Conservation (phyloP, 257 asterid genomes). For the Cordia subcordata region DNA sequence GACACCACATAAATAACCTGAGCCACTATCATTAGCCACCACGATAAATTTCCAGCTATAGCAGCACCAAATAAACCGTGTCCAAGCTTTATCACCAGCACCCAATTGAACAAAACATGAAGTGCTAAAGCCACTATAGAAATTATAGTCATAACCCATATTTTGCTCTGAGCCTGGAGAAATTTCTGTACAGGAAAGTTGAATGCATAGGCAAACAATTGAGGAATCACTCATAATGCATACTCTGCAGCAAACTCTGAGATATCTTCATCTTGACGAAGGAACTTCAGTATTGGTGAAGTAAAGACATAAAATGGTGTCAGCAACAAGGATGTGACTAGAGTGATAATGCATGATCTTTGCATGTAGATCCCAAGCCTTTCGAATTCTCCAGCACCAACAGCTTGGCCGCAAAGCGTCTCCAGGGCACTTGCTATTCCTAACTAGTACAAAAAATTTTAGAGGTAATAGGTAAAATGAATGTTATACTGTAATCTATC, state of each 20-base stretch:
- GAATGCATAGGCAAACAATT: conserved; percentile 65
- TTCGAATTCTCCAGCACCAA: conserved; percentile 58
- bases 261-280: conserved; percentile 39
- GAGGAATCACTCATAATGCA: conserved; percentile 70
- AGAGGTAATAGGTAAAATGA: no score
- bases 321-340: conserved; percentile 38
- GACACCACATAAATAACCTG: conserved; percentile 63
- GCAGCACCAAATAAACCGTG: conserved; percentile 79
- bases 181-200: conserved; percentile 78
- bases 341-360: conserved; percentile 67
- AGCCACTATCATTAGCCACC: conserved; percentile 76
- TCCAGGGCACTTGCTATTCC: conserved; percentile 97
- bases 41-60: conserved; percentile 65
- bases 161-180: conserved; percentile 80
- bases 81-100: conserved; percentile 42
- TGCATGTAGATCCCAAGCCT: conserved; percentile 76
- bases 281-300: conserved; percentile 38
- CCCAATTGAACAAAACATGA: conserved; percentile 70
- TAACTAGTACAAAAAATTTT: conserved; percentile 31
- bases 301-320: conserved; percentile 62
- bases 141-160: conserved; percentile 76
- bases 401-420: conserved; percentile 87
- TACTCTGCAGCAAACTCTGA: conserved; percentile 61
- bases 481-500: no score
- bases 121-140: conserved; percentile 41